Base-by-base conservation (phyloP, 2,329 filamentous ascomycete species). In the Rutstroemia sp. region DNA sequence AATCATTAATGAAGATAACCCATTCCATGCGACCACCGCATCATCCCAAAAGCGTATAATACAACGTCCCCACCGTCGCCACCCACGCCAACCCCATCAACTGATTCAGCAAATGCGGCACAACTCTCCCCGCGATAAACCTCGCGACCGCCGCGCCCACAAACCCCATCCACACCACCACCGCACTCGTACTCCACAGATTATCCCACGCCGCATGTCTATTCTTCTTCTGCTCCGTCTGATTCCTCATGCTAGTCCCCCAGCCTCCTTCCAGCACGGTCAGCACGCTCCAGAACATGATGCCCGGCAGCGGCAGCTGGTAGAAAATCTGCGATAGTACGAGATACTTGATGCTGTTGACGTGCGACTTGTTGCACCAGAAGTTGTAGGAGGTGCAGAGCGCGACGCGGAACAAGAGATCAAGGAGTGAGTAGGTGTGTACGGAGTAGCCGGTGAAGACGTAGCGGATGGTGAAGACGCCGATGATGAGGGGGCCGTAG, bases 191-290 rank as follows among this genome's bases (percentile, higher is more conserved):
- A 45, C 44, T 54, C 58, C 60, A 61, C 5, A 61, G 34, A 21
- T 61, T 58, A 25, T 60, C 56, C 36, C 57, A 47, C 0, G 58
- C 53, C 6, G 48, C 58, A 34, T 44, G 40, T n/a, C 53, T 44
- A 8, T 48, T 55, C 45, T 67, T 66, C 17, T 63, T 58, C 47
- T 60, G 52, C 53, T 70, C 69, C 4, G 58, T 59, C 30, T 62
- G 64, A 17, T 64, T 67, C 3, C 70, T 62, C 69, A 71, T 71
- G 5, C 65, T 60, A 0, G 69, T 72, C 2, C 70, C 70, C 71
- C 70, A 72, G 0, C 67, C 66, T 14, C 69, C 67, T 19, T 70
- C 64, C 12, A 70, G 60, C 4, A 69, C 59, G 0, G 70, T 72
- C 5, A 70, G 16, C 25, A 71, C 56, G 27, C 66, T 67, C 70